Percentiles rank a stretch among this genome's conserved stretches.
phyloP scores from a whole-genome alignment of 768 basidiomycete genomes.

The Hygrophoropsis aurantiaca region DNA sequence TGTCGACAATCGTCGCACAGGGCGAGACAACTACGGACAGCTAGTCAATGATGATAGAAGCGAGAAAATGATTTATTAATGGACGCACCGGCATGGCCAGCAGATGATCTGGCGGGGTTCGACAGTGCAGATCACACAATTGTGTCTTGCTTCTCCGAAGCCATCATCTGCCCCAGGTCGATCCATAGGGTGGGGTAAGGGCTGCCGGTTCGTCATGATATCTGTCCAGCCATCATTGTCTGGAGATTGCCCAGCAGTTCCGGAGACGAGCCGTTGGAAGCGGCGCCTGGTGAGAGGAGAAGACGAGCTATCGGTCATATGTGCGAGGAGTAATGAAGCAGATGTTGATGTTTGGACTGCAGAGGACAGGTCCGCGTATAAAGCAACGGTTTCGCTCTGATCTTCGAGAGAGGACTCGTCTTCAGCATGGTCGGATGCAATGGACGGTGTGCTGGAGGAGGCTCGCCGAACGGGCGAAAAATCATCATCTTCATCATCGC shows the following conservation, averaged over 20 bases:
- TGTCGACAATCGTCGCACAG: slow-evolving; percentile 54
- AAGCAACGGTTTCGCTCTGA: slow-evolving; percentile 42
- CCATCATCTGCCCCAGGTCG: slow-evolving; percentile 23
- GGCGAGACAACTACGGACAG: slow-evolving; percentile 42
- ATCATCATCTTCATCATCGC: slow-evolving; percentile 50
- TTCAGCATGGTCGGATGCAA: slow-evolving; percentile 25
- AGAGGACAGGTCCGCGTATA: slow-evolving; percentile 57
- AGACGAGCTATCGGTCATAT: slow-evolving; percentile 43
- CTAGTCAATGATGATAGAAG: slow-evolving; percentile 1
- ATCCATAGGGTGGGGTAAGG: slow-evolving; percentile 10
- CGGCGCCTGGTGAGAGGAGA: slow-evolving; percentile 50
- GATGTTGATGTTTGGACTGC: slow-evolving; percentile 30
- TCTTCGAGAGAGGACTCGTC: slow-evolving; percentile 33
- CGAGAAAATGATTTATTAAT: neutral
- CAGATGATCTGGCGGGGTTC: slow-evolving; percentile 72
- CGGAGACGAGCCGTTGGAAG: slow-evolving; percentile 39
- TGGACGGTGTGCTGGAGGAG: slow-evolving; percentile 20
- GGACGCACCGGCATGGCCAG: slow-evolving; percentile 79
- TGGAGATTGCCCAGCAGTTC: slow-evolving; percentile 9
- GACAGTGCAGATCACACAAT: slow-evolving; percentile 73
- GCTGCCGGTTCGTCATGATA: slow-evolving; percentile 27
- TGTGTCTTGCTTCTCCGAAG: slow-evolving; percentile 27
- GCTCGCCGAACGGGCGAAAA: slow-evolving; percentile 17
- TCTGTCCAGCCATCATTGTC: slow-evolving; percentile 25
- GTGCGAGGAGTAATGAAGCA: slow-evolving; percentile 52